Evolutionary conservation across 345 rosid genomes (phyloP).

Genomic region (Lepidium didymum): DNA sequence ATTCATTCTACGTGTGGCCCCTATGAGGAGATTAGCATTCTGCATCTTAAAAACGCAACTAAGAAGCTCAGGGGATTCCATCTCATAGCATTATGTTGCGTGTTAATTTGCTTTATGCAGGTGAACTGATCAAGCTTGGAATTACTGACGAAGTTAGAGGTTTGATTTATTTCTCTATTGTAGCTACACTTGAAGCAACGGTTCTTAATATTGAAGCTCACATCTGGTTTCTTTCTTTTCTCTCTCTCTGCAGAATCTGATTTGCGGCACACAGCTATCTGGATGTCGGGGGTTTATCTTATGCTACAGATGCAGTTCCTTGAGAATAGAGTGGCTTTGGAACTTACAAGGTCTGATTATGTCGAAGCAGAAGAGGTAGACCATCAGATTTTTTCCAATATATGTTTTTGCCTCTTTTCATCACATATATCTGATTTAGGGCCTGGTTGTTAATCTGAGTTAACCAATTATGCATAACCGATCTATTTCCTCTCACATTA

Average conservation of each 20-base stretch:
- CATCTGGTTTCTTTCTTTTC: slow-evolving; percentile 7
- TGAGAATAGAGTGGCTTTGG: slow-evolving; percentile 93
- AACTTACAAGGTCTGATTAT: slow-evolving; percentile 93
- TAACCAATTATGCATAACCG: background rate
- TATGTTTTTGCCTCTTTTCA: background rate
- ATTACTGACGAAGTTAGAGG: slow-evolving; percentile 75
- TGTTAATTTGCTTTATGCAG: slow-evolving; percentile 41
- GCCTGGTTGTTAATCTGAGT: background rate
- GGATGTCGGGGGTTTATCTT: slow-evolving; percentile 94
- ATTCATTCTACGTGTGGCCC: background rate
- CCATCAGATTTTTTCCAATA: slow-evolving; percentile 1
- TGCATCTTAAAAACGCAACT: background rate
- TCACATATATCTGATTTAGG: background rate
- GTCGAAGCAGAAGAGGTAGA: slow-evolving; percentile 85
- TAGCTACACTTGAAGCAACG: slow-evolving; percentile 1
- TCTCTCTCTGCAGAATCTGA: slow-evolving; percentile 62
- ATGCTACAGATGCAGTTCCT: slow-evolving; percentile 93
- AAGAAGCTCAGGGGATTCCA: background rate
- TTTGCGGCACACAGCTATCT: slow-evolving; percentile 80
- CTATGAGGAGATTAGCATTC: background rate
- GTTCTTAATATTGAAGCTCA: slow-evolving; percentile 11
- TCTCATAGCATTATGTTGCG: background rate
- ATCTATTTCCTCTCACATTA: slow-evolving; percentile 4
- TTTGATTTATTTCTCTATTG: slow-evolving; percentile 27
- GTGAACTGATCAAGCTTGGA: slow-evolving; percentile 77